A percentile compares a stretch with the other conserved stretches of the same genome.
Evolutionary conservation across 202 grass and related monocot genomes (phyloP).

Genomic region (Setaria viridis): DNA sequence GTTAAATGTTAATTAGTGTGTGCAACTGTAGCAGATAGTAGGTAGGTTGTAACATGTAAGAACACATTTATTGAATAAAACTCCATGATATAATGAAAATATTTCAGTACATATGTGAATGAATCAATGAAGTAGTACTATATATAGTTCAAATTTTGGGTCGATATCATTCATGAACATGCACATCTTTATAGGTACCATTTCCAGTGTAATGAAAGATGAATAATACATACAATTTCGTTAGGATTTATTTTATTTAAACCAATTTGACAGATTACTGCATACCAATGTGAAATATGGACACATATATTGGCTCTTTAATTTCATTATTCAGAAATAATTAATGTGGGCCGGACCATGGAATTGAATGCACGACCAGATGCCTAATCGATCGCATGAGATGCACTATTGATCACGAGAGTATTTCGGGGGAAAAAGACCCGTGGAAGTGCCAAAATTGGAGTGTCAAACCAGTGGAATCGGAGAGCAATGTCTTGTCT

Average conservation of each 20-base stretch:
- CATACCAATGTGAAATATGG: not conserved
- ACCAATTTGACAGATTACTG: not conserved
- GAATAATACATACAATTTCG: not conserved
- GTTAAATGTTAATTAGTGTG: not conserved
- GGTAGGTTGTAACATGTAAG: slow-evolving; percentile 3
- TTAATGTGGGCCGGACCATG: not conserved
- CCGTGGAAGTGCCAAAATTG: not conserved
- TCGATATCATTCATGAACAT: not conserved
- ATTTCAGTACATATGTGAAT: not conserved
- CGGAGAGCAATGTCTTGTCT: slow-evolving; percentile 18
- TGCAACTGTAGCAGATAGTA: not conserved
- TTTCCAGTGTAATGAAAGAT: too few relatives aligned
- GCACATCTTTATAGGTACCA: not conserved
- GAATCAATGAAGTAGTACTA: not conserved
- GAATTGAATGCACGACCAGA: not conserved
- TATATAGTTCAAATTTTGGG: not conserved
- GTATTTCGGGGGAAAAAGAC: not conserved
- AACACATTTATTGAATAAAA: slow-evolving; percentile 24
- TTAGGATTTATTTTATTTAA: not conserved
- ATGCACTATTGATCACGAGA: not conserved
- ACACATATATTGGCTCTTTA: not conserved
- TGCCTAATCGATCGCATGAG: slow-evolving; percentile 1
- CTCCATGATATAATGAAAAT: not conserved
- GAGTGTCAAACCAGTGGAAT: not conserved
- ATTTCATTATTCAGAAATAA: not conserved